A percentile compares a stretch with the other conserved stretches of the same genome.
Conservation (phyloP, 306 rosid genomes). For the Cicer arietinum region DNA sequence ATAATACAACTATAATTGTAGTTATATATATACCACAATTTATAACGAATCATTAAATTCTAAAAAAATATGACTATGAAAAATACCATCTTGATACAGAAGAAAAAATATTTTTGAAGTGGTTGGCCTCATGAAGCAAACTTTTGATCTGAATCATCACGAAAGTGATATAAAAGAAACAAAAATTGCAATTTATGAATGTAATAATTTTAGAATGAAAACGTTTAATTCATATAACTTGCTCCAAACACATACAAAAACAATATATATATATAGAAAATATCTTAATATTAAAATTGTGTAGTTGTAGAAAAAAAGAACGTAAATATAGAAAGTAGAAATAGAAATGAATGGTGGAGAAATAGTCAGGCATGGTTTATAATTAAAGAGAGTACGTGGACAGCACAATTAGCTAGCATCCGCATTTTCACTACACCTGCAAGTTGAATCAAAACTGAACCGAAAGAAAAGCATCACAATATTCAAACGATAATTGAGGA, state of each 20-base stretch:
- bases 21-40: too few species aligned
- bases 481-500: not conserved
- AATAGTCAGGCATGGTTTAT: slow-evolving; percentile 30
- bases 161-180: not conserved
- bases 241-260: not conserved
- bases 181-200: not conserved
- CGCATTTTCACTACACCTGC: not conserved
- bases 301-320: not conserved
- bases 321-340: slow-evolving; percentile 1
- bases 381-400: not conserved
- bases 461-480: slow-evolving; percentile 10
- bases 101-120: too few species aligned
- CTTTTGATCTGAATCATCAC: too few species aligned
- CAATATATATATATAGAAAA: too few species aligned
- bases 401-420: not conserved
- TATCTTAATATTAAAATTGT: too few species aligned
- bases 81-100: too few species aligned
- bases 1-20: too few species aligned
- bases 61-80: too few species aligned
- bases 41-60: too few species aligned
- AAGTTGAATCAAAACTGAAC: not conserved
- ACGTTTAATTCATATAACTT: not conserved
- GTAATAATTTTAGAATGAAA: not conserved
- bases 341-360: slow-evolving; percentile 27
- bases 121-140: too few species aligned